Conservation (phyloP, 805 yeast species). For the Zygosaccharomyces siamensis region DNA sequence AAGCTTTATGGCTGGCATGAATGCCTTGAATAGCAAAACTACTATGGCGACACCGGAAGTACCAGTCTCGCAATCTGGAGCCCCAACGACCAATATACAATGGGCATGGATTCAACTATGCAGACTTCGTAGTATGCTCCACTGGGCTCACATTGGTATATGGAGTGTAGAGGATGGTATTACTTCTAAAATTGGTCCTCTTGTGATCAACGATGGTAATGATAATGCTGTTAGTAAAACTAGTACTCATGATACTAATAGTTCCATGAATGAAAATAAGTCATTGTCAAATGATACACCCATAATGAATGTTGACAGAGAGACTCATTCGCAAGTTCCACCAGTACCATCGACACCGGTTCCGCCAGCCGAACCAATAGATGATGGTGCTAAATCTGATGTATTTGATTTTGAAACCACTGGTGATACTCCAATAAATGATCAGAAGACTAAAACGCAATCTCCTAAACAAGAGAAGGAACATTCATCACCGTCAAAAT, state of each 20-base stretch:
- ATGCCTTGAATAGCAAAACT: slow-evolving; percentile 11
- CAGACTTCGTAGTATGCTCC: slow-evolving; percentile 64
- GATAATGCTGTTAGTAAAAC: slow-evolving; percentile 3
- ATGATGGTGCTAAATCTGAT: slow-evolving; percentile 11
- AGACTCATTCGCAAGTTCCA: slow-evolving; percentile 2
- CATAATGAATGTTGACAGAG: not conserved
- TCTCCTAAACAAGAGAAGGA: not conserved
- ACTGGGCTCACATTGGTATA: slow-evolving; percentile 79
- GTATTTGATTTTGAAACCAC: slow-evolving; percentile 24
- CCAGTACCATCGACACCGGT: not conserved
- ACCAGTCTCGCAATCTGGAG: slow-evolving; percentile 19
- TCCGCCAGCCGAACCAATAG: not conserved
- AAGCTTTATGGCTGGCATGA: slow-evolving; percentile 28
- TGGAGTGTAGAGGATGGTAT: slow-evolving; percentile 51
- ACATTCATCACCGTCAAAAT: not conserved
- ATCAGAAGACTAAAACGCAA: not conserved
- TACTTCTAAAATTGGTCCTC: slow-evolving; percentile 27
- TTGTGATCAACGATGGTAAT: slow-evolving; percentile 5
- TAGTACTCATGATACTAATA: not conserved
- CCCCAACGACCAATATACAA: slow-evolving; percentile 36
- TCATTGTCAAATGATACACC: not conserved
- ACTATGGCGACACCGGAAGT: slow-evolving; percentile 14
- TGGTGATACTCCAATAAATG: slow-evolving; percentile 1
- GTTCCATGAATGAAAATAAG: not conserved
- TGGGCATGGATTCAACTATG: slow-evolving; percentile 62